Conservation (phyloP, 495 filamentous ascomycete genomes). For the Penicillium paxilli region DNA sequence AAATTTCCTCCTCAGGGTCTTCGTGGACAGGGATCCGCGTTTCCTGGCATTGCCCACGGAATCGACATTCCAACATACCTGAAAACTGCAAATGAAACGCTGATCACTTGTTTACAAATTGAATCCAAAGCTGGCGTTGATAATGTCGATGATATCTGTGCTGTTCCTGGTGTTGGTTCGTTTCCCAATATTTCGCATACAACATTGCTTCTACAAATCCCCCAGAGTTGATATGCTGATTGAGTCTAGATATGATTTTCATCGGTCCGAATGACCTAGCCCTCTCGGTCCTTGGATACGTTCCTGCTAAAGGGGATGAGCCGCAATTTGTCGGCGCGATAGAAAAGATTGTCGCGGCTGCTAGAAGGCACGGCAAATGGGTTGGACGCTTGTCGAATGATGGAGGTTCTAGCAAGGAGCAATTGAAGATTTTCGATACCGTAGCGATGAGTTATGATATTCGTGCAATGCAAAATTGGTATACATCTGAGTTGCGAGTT, state of each 20-base stretch:
- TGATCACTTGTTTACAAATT: slow-evolving; percentile 84
- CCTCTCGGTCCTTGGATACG: slow-evolving; percentile 24
- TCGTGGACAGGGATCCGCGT: slow-evolving; percentile 30
- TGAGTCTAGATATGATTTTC: slow-evolving; percentile 48
- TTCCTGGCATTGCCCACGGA: slow-evolving; percentile 25
- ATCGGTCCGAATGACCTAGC: slow-evolving; percentile 64
- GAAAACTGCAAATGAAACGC: slow-evolving; percentile 70
- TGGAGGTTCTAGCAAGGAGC: slow-evolving; percentile 26
- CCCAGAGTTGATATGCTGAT: too few relatives aligned
- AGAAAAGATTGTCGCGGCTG: slow-evolving; percentile 31
- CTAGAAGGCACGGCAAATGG: slow-evolving; percentile 35
- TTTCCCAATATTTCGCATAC: not conserved
- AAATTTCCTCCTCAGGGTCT: slow-evolving; percentile 33
- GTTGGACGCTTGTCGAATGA: slow-evolving; percentile 32
- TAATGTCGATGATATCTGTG: slow-evolving; percentile 29
- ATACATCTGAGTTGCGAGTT: slow-evolving; percentile 31
- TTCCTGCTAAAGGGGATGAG: slow-evolving; percentile 27
- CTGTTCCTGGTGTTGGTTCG: slow-evolving; percentile 22
- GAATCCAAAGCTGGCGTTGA: slow-evolving; percentile 75
- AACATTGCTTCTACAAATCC: not conserved
- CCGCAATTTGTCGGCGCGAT: slow-evolving; percentile 33
- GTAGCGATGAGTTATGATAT: slow-evolving; percentile 37
- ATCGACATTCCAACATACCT: slow-evolving; percentile 51
- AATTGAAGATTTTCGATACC: slow-evolving; percentile 29
- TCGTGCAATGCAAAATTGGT: slow-evolving; percentile 41